These are phyloP conservation scores for Xylaria grammica DNA, from an alignment of 495 filamentous ascomycete genomes.

Conservation along the genomic window DNA sequence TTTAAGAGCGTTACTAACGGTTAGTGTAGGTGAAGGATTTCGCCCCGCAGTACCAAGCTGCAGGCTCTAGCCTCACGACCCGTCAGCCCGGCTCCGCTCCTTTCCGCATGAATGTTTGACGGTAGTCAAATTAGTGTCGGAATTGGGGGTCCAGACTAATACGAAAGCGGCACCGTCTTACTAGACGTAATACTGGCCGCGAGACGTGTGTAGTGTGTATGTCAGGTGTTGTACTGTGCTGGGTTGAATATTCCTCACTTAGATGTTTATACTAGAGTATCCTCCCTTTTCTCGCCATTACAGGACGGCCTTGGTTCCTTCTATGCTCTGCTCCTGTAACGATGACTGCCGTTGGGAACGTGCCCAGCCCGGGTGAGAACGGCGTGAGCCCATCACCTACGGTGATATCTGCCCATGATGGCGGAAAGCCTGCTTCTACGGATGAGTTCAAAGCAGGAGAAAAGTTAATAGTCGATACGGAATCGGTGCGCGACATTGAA, in stretches of 20 bases:
- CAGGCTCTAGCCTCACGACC: not conserved
- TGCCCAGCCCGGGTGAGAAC: not conserved
- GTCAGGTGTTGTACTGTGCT: not conserved
- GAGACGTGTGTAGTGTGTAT: too few species aligned
- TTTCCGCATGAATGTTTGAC: not conserved
- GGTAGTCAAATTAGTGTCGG: not conserved
- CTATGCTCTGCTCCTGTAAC: not conserved
- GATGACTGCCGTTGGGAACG: slow-evolving; percentile 1
- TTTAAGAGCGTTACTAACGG: not conserved
- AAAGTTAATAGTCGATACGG: not conserved
- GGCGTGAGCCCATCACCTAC: not conserved
- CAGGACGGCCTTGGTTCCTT: not conserved
- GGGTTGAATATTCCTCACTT: not conserved
- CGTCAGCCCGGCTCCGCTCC: not conserved
- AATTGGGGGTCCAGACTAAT: not conserved
- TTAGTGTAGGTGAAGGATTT: not conserved
- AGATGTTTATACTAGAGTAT: slow-evolving; percentile 5
- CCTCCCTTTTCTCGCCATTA: not conserved
- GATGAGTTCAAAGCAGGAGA: not conserved
- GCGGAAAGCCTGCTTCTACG: not conserved
- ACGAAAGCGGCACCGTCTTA: not conserved
- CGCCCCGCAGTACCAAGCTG: not conserved
- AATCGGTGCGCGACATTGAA: slow-evolving; percentile 6
- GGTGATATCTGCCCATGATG: not conserved
- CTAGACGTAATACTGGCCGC: not conserved